Evolutionary conservation across 108 stramenopile genomes (phyloP).

Genomic region (Fistulifera solaris): DNA sequence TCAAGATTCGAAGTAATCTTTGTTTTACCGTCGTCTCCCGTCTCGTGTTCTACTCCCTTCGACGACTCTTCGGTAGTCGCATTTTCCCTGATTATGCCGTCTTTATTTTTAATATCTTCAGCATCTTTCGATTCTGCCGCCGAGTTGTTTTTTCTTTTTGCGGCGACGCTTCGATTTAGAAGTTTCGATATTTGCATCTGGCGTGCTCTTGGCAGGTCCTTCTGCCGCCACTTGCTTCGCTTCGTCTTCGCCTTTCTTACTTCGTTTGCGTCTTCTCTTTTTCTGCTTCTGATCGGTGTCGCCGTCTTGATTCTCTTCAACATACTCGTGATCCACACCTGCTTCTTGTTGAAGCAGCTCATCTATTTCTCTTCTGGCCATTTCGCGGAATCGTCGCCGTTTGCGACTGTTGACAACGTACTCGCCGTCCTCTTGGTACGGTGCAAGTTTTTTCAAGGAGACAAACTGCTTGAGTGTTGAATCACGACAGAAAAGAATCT

Average conservation of each 20-base stretch:
- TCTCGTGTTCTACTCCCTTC: no score
- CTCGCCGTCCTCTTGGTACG: constrained; percentile 85
- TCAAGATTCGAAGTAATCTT: no score
- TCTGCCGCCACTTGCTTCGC: background rate
- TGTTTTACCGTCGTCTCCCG: no score
- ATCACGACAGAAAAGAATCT: constrained; percentile 91
- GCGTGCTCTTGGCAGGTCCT: background rate
- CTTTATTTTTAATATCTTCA: constrained; percentile 3
- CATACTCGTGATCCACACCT: constrained; percentile 5
- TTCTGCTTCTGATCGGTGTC: constrained; percentile 16
- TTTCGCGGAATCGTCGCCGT: constrained; percentile 68
- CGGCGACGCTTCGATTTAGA: constrained; percentile 17
- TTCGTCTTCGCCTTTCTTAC: background rate
- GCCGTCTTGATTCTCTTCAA: constrained; percentile 9
- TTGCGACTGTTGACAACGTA: constrained; percentile 57
- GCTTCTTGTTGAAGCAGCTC: constrained; percentile 19
- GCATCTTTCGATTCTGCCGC: constrained; percentile 1
- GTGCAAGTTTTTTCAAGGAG: constrained; percentile 92
- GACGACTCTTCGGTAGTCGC: constrained; percentile 6
- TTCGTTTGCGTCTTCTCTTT: constrained; percentile 7
- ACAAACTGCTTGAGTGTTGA: constrained; percentile 90
- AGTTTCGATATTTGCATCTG: background rate
- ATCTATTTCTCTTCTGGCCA: constrained; percentile 52
- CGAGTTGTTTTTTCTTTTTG: constrained; percentile 18
- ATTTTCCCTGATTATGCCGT: background rate